These are phyloP conservation scores for Cladosporium sp. DNA, from an alignment of 2,329 filamentous ascomycete species.

Conservation along the genomic window DNA sequence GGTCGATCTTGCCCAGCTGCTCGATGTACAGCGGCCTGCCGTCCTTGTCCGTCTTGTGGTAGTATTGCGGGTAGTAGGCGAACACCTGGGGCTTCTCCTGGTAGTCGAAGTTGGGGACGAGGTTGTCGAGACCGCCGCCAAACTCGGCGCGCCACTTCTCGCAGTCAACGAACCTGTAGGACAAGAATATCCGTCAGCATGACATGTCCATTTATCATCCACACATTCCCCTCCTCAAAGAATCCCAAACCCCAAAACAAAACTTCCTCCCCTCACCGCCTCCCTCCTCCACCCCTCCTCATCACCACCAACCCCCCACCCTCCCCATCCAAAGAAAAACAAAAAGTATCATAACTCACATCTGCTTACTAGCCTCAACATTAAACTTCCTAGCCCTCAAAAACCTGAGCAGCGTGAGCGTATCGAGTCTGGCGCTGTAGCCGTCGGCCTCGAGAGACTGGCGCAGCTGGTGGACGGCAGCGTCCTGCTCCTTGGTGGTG, in stretches of 20 bases:
- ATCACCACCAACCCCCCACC: neutral
- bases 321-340: neutral
- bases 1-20: slow-evolving; percentile 88
- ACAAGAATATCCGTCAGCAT: slow-evolving; percentile 25
- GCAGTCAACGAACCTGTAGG: slow-evolving; percentile 79
- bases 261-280: slow-evolving; percentile 2
- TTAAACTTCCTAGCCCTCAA: slow-evolving; percentile 94
- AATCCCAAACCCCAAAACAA: neutral
- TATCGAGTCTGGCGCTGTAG: slow-evolving; percentile 81
- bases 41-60: slow-evolving; percentile 96
- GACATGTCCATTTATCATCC: neutral
- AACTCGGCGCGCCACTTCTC: slow-evolving; percentile 91
- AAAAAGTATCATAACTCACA: slow-evolving; percentile 70
- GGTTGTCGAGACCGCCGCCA: slow-evolving; percentile 68
- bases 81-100: slow-evolving; percentile 78
- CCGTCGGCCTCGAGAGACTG: slow-evolving; percentile 79
- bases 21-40: slow-evolving; percentile 97
- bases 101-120: slow-evolving; percentile 79
- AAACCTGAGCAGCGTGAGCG: slow-evolving; percentile 72
- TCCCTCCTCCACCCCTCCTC: neutral
- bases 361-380: slow-evolving; percentile 75
- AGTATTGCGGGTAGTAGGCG: slow-evolving; percentile 96
- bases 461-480: slow-evolving; percentile 81
- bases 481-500: slow-evolving; percentile 82
- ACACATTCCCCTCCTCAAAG: neutral